These are phyloP conservation scores for Phytophthora pisi DNA, from an alignment of 352 stramenopile genomes.

Conservation along the genomic window DNA sequence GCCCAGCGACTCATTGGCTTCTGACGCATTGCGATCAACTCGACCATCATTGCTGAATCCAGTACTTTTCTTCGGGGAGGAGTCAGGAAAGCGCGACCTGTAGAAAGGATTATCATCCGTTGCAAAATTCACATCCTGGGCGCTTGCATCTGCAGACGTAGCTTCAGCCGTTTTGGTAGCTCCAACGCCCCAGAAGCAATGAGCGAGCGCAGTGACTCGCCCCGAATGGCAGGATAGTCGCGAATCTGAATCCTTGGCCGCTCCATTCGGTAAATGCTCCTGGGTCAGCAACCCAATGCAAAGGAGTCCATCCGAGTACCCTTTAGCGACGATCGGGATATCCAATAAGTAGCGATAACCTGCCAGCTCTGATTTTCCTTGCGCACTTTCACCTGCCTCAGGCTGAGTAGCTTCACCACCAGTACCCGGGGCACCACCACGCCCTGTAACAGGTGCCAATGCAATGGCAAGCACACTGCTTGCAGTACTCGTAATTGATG, in stretches of 20 bases:
- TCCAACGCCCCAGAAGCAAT: constrained; percentile 45
- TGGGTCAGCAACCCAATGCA: constrained; percentile 34
- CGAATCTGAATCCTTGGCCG: constrained; percentile 12
- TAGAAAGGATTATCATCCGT: constrained; percentile 73
- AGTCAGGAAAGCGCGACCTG: constrained; percentile 48
- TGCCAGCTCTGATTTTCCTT: constrained; percentile 4
- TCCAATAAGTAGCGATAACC: constrained; percentile 55
- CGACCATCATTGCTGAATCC: constrained; percentile 15
- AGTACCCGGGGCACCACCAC: constrained; percentile 8
- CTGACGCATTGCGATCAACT: constrained; percentile 2
- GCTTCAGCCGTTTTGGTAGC: neutral
- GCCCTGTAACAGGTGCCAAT: constrained; percentile 33
- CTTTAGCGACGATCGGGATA: constrained; percentile 57
- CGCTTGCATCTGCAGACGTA: neutral
- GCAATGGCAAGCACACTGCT: constrained; percentile 36
- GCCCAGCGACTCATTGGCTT: neutral
- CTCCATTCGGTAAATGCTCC: constrained; percentile 25
- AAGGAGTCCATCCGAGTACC: constrained; percentile 56
- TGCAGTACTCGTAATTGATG: constrained; percentile 23
- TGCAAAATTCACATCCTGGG: constrained; percentile 34
- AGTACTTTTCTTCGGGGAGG: constrained; percentile 36
- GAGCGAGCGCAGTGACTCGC: constrained; percentile 52
- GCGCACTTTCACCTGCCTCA: constrained; percentile 9
- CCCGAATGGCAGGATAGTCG: constrained; percentile 44
- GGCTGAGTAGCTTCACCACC: constrained; percentile 1